Evolutionary conservation across 148 eudicot species (phyloP).

Genomic region (Cornus kousa): DNA sequence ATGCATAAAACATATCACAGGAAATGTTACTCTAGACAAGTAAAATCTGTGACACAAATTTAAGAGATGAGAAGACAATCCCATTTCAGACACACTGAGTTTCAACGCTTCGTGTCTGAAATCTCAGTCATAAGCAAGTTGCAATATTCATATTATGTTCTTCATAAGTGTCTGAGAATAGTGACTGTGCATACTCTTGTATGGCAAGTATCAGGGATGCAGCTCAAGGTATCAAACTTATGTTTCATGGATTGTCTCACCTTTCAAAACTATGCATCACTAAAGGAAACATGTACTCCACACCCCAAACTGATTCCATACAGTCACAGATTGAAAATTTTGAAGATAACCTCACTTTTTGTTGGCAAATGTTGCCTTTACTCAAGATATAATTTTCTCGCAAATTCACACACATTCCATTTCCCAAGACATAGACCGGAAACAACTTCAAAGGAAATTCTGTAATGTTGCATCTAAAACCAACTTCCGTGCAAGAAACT

Average conservation of each 20-base stretch:
- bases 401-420: neutral
- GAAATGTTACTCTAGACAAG: neutral
- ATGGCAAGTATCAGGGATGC: too few species aligned
- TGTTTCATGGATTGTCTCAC: too few species aligned
- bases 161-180: neutral
- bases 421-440: neutral
- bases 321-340: too few species aligned
- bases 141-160: neutral
- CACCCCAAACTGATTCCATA: too few species aligned
- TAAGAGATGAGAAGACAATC: neutral
- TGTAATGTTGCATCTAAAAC: too few species aligned
- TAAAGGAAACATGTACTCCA: too few species aligned
- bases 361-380: neutral
- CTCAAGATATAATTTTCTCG: neutral
- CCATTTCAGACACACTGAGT: neutral
- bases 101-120: neutral
- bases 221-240: too few species aligned
- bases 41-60: neutral
- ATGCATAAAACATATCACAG: too few species aligned
- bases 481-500: too few species aligned
- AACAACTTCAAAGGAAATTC: too few species aligned
- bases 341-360: neutral
- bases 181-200: neutral
- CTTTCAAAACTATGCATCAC: too few species aligned
- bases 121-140: neutral